Evolutionary conservation across 2,329 filamentous ascomycete species (phyloP), one percentile per base, ranked within the genome.

Genomic region (Penicillium sp.): DNA sequence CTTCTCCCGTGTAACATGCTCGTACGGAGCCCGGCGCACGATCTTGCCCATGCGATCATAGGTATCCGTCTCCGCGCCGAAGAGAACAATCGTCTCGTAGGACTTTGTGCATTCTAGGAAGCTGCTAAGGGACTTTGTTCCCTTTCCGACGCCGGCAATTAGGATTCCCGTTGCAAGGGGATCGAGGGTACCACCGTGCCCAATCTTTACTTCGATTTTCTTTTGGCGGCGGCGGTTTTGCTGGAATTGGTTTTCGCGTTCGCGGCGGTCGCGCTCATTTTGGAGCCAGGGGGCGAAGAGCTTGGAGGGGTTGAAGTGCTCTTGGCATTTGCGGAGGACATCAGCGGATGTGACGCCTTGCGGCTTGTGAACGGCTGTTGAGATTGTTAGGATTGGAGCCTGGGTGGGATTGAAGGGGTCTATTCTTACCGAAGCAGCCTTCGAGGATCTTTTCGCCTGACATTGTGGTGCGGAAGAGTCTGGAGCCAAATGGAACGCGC

Each of bases 161-260:
- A 99, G 83, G 25, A 99, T 91, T 46, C 95, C 95, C 1, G 93
- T 96, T 9, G 95, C 95, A 68, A 97, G 83, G 26, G 95, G 95
- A 71, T 99, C 95, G 19, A 99, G 84, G 1, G 95, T 99, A 44
- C 95, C 95, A 59, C 95, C 95, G 77, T 99, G 95, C 33, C 95
- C 95, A 69, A 98, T 90, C 80, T 98, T 99, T 66, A 98, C 88
- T 61, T 91, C 85, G 5, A 88, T 73, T 1, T 83, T 80, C 65
- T 83, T 45, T 83, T 72, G 85, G 84, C 82, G 81, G 59, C 86
- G 83, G 59, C 88, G 84, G 65, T 83, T 81, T 64, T 83, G 82
- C 71, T 89, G 85, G 57, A 80, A 79, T 57, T 83, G 80, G 57
- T 78, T 78, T 72, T 91, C 88, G 63, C 79, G 76, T 16, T 80